Conservation (phyloP, 257 asterid species). For the Knoxia roxburghii region DNA sequence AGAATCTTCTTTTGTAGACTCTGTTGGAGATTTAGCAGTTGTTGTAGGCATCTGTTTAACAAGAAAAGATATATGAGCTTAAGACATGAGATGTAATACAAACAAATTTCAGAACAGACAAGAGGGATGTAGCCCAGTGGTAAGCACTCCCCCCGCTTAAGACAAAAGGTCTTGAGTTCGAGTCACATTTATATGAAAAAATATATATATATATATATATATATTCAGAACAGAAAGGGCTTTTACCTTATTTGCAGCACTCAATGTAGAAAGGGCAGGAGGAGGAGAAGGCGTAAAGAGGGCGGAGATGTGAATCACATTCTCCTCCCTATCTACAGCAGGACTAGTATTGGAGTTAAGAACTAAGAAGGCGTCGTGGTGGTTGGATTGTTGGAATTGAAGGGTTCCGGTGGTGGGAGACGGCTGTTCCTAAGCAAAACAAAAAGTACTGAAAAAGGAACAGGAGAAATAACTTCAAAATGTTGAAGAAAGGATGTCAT, state of each 20-base stretch:
- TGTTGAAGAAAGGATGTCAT: neutral
- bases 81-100: neutral
- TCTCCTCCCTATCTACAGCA: slow-evolving; percentile 10
- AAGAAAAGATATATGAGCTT: neutral
- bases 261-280: neutral
- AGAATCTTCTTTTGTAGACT: slow-evolving; percentile 21
- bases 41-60: slow-evolving; percentile 25
- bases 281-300: slow-evolving; percentile 12
- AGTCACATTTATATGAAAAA: too few species aligned
- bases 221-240: too few species aligned
- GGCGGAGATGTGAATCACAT: slow-evolving; percentile 12
- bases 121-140: too few species aligned
- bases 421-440: slow-evolving; percentile 28
- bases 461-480: neutral
- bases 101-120: neutral
- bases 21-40: slow-evolving; percentile 20
- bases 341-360: slow-evolving; percentile 19
- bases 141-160: too few species aligned
- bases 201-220: too few species aligned
- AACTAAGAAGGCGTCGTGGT: slow-evolving; percentile 17
- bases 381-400: slow-evolving; percentile 25
- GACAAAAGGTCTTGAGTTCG: too few species aligned
- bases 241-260: slow-evolving; percentile 23
- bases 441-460: neutral
- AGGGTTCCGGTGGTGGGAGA: slow-evolving; percentile 75